phyloP scores from a whole-genome alignment of 176 grass and related monocot species.

The Oryza meyeriana region DNA sequence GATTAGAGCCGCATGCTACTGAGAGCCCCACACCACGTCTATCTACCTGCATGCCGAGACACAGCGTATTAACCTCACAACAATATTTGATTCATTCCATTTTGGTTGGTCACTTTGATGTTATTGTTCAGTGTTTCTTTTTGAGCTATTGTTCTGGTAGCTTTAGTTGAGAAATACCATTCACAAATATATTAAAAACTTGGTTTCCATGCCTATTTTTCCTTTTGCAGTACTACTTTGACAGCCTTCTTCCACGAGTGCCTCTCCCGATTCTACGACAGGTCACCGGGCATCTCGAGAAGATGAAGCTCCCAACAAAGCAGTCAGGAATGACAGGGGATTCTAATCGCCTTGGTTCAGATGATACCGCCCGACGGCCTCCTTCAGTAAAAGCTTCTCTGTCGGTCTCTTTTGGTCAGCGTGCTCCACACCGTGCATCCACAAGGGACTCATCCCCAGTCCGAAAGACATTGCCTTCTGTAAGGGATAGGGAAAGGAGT shows the following conservation, averaged over 20 bases:
- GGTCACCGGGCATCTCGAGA: constrained; percentile 74
- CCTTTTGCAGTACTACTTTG: constrained; percentile 89
- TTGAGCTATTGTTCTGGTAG: background rate
- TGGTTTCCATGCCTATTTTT: constrained; percentile 20
- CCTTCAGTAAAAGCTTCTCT: constrained; percentile 94
- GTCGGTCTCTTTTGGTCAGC: constrained; percentile 96
- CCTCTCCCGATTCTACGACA: constrained; percentile 77
- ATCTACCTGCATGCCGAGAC: background rate
- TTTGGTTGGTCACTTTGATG: background rate
- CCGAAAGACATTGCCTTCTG: constrained; percentile 52
- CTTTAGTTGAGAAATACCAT: constrained; percentile 12
- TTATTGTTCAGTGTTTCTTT: background rate
- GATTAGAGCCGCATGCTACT: background rate
- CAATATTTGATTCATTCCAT: background rate
- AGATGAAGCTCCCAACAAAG: constrained; percentile 84
- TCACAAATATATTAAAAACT: background rate
- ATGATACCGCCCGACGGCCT: constrained; percentile 81
- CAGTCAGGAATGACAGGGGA: constrained; percentile 84
- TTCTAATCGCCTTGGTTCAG: constrained; percentile 79
- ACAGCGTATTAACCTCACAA: constrained; percentile 6
- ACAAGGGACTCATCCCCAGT: constrained; percentile 91
- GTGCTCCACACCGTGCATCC: constrained; percentile 93
- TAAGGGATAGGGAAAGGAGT: constrained; percentile 46
- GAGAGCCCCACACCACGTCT: background rate
- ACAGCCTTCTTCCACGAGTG: constrained; percentile 85